Conservation (phyloP, 176 grass and related monocot genomes). For the Aegilops longissima region DNA sequence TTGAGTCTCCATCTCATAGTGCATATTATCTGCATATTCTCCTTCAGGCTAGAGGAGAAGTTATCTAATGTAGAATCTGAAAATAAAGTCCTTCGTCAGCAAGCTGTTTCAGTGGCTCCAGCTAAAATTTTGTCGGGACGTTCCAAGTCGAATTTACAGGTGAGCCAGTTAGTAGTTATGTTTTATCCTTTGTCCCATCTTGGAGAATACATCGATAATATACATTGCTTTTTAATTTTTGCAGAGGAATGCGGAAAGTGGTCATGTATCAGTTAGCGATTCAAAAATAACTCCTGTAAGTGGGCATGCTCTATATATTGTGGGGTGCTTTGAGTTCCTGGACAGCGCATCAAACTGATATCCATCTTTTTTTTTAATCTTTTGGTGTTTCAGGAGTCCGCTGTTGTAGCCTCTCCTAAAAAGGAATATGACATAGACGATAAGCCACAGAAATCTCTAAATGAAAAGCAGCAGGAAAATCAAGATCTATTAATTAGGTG, state of each 20-base stretch:
- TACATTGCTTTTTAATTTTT: slow-evolving; percentile 32
- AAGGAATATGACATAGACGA: slow-evolving; percentile 91
- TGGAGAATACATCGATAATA: slow-evolving; percentile 28
- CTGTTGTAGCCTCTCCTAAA: slow-evolving; percentile 49
- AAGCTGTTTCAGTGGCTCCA: slow-evolving; percentile 93
- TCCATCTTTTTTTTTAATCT: neutral
- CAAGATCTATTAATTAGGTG: slow-evolving; percentile 97
- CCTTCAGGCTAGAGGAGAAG: slow-evolving; percentile 93
- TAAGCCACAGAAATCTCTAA: slow-evolving; percentile 92
- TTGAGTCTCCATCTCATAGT: slow-evolving; percentile 15
- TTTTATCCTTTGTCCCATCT: slow-evolving; percentile 9
- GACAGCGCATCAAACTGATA: slow-evolving; percentile 10
- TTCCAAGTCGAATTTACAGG: slow-evolving; percentile 90
- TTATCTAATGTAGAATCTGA: slow-evolving; percentile 96
- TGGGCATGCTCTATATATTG: slow-evolving; percentile 15
- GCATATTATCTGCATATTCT: slow-evolving; percentile 34
- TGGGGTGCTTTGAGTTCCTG: neutral
- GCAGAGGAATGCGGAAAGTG: slow-evolving; percentile 84
- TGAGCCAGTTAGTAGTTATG: slow-evolving; percentile 35
- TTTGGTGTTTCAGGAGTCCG: slow-evolving; percentile 57
- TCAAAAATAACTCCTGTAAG: slow-evolving; percentile 63
- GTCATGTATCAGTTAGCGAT: slow-evolving; percentile 49
- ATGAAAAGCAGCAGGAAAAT: slow-evolving; percentile 99
- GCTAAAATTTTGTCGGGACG: slow-evolving; percentile 90
- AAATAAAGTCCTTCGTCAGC: slow-evolving; percentile 99